phyloP scores from a whole-genome alignment of 768 basidiomycete genomes.

The Chiua virens region DNA sequence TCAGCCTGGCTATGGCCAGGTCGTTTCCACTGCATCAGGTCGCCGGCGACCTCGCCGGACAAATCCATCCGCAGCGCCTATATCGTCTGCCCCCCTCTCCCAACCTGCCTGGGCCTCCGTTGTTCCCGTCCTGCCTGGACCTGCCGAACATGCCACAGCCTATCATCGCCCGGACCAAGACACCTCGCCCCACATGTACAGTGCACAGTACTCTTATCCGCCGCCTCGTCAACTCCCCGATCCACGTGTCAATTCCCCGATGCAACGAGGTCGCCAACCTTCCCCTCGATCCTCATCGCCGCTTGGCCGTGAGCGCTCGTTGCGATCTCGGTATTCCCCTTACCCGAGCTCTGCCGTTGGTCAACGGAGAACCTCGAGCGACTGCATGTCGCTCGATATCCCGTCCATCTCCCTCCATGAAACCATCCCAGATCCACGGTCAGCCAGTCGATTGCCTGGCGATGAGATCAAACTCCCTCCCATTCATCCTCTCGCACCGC shows the following conservation, averaged over 20 bases:
- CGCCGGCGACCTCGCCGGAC: conserved; percentile 61
- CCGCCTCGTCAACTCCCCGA: conserved; percentile 28
- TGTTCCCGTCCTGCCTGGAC: conserved; percentile 35
- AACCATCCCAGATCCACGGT: conserved; percentile 24
- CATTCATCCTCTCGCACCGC: conserved; percentile 36
- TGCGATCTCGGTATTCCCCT: conserved; percentile 42
- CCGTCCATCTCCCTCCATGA: conserved; percentile 37
- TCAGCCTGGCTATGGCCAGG: conserved; percentile 84
- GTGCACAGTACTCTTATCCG: conserved; percentile 29
- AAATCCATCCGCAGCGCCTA: conserved; percentile 39
- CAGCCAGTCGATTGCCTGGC: conserved; percentile 24
- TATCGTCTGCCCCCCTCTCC: conserved; percentile 32
- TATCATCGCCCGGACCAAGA: conserved; percentile 27
- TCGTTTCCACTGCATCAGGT: conserved; percentile 60
- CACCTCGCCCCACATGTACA: conserved; percentile 26
- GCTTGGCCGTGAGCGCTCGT: conserved; percentile 23
- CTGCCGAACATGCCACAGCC: conserved; percentile 20
- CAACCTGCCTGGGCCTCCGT: conserved; percentile 47
- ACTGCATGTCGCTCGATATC: conserved; percentile 34
- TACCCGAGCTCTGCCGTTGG: conserved; percentile 37
- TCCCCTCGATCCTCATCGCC: conserved; percentile 28
- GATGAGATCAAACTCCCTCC: conserved; percentile 44
- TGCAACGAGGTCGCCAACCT: conserved; percentile 29
- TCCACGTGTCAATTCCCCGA: conserved; percentile 29
- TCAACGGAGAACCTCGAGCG: conserved; percentile 26